A percentile compares a stretch with the other conserved stretches of the same genome.
phyloP scores from a whole-genome alignment of 179 eudicot genomes.

The Amaranthus tricolor region DNA sequence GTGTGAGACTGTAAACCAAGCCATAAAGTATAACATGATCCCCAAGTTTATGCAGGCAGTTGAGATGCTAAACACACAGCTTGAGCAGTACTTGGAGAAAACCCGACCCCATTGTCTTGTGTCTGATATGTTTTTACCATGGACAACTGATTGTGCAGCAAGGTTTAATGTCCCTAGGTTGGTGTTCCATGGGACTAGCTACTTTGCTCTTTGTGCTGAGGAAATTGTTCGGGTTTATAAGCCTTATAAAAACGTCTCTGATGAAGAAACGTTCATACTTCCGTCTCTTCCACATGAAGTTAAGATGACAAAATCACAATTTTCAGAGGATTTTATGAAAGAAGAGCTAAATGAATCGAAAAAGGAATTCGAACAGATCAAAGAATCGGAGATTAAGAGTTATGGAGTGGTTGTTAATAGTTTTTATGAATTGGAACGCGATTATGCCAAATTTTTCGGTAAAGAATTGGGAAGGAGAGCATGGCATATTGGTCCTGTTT shows the following conservation, averaged over 20 bases:
- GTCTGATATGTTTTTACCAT: constrained; percentile 19
- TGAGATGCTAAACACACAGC: not conserved
- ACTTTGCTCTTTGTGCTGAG: constrained; percentile 12
- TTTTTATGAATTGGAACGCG: constrained; percentile 20
- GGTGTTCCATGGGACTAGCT: constrained; percentile 17
- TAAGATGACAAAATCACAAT: not conserved
- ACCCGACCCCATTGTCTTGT: constrained; percentile 5
- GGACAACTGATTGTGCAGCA: constrained; percentile 12
- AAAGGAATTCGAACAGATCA: no score
- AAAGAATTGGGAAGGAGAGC: constrained; percentile 8
- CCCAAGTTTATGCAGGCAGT: not conserved
- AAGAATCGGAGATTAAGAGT: constrained; percentile 12
- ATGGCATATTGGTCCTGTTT: constrained; percentile 13
- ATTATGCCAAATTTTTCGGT: constrained; percentile 4
- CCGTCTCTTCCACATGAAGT: constrained; percentile 17
- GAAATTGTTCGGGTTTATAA: not conserved
- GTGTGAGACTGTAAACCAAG: constrained; percentile 4
- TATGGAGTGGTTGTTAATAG: constrained; percentile 19
- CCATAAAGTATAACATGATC: not conserved
- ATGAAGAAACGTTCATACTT: constrained; percentile 1
- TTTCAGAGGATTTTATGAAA: not conserved
- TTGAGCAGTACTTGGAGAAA: constrained; percentile 12
- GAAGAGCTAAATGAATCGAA: not conserved
- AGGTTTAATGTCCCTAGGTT: constrained; percentile 19
- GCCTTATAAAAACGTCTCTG: constrained; percentile 7